Conservation (phyloP, 805 yeast species). For the Metschnikowia kunwiensis region DNA sequence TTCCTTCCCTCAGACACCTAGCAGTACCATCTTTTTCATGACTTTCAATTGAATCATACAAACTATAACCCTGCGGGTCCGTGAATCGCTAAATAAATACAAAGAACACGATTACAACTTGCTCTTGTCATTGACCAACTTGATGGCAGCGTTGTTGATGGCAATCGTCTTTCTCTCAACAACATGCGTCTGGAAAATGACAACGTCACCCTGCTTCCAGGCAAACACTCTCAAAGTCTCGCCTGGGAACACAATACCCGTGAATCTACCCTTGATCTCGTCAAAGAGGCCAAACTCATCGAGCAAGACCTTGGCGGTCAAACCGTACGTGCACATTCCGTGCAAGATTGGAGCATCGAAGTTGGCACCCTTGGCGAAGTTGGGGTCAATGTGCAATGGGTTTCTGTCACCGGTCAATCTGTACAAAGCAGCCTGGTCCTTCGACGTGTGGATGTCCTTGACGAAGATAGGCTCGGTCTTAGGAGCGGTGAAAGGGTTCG, state of each 20-base stretch:
- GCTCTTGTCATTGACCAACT: slow-evolving; percentile 42
- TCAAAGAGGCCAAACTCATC: slow-evolving; percentile 79
- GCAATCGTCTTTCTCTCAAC: slow-evolving; percentile 76
- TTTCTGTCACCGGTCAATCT: slow-evolving; percentile 92
- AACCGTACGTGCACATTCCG: slow-evolving; percentile 87
- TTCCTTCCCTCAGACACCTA: no score
- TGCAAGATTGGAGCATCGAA: slow-evolving; percentile 87
- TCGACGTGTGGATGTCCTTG: slow-evolving; percentile 52
- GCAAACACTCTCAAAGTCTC: slow-evolving; percentile 77
- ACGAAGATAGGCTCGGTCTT: slow-evolving; percentile 62
- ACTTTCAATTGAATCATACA: background rate
- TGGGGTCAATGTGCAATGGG: slow-evolving; percentile 94
- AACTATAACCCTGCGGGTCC: no score
- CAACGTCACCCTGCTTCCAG: slow-evolving; percentile 75
- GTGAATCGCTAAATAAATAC: slow-evolving; percentile 1
- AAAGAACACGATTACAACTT: slow-evolving; percentile 27
- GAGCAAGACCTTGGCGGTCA: slow-evolving; percentile 67
- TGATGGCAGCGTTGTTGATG: slow-evolving; percentile 84
- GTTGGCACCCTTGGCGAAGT: slow-evolving; percentile 81
- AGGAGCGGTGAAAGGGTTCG: slow-evolving; percentile 62
- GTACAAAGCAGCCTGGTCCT: slow-evolving; percentile 83
- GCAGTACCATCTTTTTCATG: background rate
- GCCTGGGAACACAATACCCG: slow-evolving; percentile 93
- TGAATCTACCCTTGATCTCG: slow-evolving; percentile 86
- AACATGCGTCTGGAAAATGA: slow-evolving; percentile 77